These are phyloP conservation scores for Drosera capensis DNA, from an alignment of 148 eudicot genomes.

Conservation along the genomic window DNA sequence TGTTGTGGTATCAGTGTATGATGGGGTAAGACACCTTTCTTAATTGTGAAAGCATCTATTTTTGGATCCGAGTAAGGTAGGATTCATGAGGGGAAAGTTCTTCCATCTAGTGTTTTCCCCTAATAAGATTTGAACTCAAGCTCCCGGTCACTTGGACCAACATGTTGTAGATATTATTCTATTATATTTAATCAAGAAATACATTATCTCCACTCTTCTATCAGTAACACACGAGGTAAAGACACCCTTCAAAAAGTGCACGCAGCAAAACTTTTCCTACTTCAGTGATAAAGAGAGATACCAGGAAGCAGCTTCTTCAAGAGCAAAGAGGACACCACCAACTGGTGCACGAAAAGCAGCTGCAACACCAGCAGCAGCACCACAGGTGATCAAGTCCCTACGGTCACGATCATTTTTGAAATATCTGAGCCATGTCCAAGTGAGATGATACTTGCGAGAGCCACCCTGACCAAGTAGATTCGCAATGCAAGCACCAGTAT, in stretches of 20 bases:
- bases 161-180: too few species aligned
- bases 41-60: too few species aligned
- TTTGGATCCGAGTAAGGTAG: too few species aligned
- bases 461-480: slow-evolving; percentile 83
- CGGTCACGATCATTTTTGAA: slow-evolving; percentile 71
- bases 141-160: too few species aligned
- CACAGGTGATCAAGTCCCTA: slow-evolving; percentile 74
- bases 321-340: slow-evolving; percentile 85
- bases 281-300: slow-evolving; percentile 21
- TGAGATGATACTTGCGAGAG: slow-evolving; percentile 51
- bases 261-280: too few species aligned
- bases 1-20: too few species aligned
- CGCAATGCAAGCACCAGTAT: slow-evolving; percentile 76
- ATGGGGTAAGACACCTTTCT: too few species aligned
- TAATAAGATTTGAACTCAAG: too few species aligned
- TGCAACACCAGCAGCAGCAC: slow-evolving; percentile 84
- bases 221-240: not conserved
- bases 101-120: too few species aligned
- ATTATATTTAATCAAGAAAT: too few species aligned
- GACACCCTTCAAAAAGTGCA: slow-evolving; percentile 1
- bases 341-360: slow-evolving; percentile 87
- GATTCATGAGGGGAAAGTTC: too few species aligned
- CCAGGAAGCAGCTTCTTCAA: slow-evolving; percentile 83
- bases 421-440: slow-evolving; percentile 63
- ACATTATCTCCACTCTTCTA: not conserved